Base-by-base conservation (phyloP, 495 filamentous ascomycete genomes). In the Podospora pseudocomata region DNA sequence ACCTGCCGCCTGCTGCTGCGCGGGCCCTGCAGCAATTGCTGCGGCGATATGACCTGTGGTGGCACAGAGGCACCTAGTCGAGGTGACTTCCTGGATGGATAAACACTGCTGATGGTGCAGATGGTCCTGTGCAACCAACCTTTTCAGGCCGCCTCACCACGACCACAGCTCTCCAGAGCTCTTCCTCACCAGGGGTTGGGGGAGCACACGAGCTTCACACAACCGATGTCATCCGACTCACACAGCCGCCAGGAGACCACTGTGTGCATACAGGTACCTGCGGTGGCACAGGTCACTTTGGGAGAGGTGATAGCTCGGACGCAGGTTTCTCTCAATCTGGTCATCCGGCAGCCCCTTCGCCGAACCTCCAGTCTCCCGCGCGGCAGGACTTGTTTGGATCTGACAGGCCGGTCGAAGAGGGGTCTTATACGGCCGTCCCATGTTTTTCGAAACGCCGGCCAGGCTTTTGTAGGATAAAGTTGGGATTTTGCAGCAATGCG, bases 301-400 rank as follows among this genome's bases (percentile, higher is more conserved):
- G 0, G 39, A 49, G 5, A 7, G 7, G 13, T 49, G 39, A 26
- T 61, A 61, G 59, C 59, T 61, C 27, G 23, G 59, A 61, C 30
- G 59, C 59, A 34, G 16, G 59, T 30, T 61, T 61, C 27, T 23
- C 59, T 61, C 59, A 61, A 30, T 61, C 59, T 28, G 59, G 59
- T 28, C 59, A 61, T 61, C 59, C 59, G 23, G 26, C 5, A 2
- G 39, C 26, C 27, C 23, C 18, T 30, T 61, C 30, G 23, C 59
- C 59, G 59, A 61, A 61, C 13, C 59, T 30, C 16, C n/a, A 49
- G 9, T 11, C 39, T 49, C 39, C 39, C 39, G 39, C 39, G 39
- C 39, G 39, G 39, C 39, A 16, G 39, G 7, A 49, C 2, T 49
- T 49, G 39, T 49, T 49, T 49, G 1, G 39, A 49, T 49, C 39